Evolutionary conservation across 148 eudicot genomes (phyloP), one percentile per base, ranked within the genome.

Genomic region (Amaranthus palmeri): DNA sequence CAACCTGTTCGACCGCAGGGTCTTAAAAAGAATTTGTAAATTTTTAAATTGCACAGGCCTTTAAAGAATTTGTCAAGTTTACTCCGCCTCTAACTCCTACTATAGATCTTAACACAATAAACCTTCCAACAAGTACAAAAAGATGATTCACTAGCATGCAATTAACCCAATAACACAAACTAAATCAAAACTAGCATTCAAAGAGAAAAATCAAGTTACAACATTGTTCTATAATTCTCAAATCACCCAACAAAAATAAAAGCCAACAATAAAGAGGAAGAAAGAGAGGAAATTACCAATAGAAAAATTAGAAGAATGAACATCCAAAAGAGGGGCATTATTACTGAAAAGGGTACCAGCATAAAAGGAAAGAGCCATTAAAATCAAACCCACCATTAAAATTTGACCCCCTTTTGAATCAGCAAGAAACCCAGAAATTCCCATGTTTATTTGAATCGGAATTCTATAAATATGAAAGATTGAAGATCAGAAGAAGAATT

Each of bases 301-400:
- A 44, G 86, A 72, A 44, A 81, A 78, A 8, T 82, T 74, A 8
- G 85, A 73, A 56, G 87, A 70, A 50, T 83, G 54, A n/a, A 76
- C 51, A 61, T 75, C 71, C 46, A 80, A 6, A 59, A 77, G 74
- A 55, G 88, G 79, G 17, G 79, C 78, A 76, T 75, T 83, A 71
- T 60, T 75, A 62, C 69, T 67, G 55, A 89, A 93, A 60, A 93
- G 86, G 8, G 92, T 91, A 59, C 97, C 97, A 6, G 86, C 82
- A 77, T 85, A 91, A 68, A 93, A 93, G 0, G 96, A 87, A n/a
- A 82, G 87, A 0, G 84, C 83, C 84, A 90, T 93, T 40, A 93
- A 59, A 60, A 90, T 76, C 36, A 93, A 84, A 62, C 83, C 77
- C 53, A 87, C 60, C 80, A 84, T 59, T 68, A 87, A 66, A 43